Conservation (phyloP, 345 rosid genomes). For the Corchorus olitorius region DNA sequence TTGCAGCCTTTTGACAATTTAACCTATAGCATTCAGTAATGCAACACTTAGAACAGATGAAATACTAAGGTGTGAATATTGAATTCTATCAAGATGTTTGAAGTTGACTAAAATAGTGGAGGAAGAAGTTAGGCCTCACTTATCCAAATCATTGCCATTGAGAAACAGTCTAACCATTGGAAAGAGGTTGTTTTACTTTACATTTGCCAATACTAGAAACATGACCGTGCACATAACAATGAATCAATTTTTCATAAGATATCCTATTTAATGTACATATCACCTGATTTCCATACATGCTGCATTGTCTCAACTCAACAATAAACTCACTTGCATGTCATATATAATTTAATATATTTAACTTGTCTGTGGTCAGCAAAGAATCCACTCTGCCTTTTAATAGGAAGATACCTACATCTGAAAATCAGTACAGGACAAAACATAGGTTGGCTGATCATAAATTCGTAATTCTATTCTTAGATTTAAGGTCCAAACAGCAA, state of each 20-base stretch:
- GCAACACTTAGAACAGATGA: not conserved
- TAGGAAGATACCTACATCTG: constrained; percentile 12
- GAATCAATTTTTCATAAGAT: constrained; percentile 3
- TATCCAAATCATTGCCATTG: not conserved
- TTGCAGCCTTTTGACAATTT: constrained; percentile 93
- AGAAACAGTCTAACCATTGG: not conserved
- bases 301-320: constrained; percentile 2
- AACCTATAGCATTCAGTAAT: constrained; percentile 49
- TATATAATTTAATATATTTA: not conserved
- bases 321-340: not conserved
- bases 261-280: not conserved
- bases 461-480: not conserved
- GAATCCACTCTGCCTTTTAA: not conserved
- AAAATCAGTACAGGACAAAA: not conserved
- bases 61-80: not conserved
- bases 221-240: not conserved
- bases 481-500: not conserved
- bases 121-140: constrained; percentile 7
- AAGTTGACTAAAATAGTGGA: not conserved
- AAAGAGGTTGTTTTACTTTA: not conserved
- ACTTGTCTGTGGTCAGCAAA: not conserved
- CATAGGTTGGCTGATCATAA: not conserved
- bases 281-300: not conserved
- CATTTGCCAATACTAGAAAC: not conserved
- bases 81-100: not conserved